Conservation (phyloP, 2,329 filamentous ascomycete genomes). For the Lojkania enalia region DNA sequence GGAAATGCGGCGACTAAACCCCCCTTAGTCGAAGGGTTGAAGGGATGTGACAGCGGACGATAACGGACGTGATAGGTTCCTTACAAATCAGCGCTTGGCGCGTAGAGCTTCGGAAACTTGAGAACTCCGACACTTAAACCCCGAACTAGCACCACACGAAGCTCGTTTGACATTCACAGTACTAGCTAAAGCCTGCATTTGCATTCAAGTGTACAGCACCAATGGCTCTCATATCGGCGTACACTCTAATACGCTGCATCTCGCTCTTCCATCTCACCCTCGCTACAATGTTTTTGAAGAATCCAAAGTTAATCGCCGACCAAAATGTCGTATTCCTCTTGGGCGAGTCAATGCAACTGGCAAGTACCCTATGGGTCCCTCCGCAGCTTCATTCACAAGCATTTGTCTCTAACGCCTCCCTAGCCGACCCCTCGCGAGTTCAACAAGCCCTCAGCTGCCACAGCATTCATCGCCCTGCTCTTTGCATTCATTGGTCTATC, state of each 20-base stretch:
- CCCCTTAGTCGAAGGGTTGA: too few species aligned
- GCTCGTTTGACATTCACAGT: background rate
- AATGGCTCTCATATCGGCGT: constrained; percentile 82
- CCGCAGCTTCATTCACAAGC: background rate
- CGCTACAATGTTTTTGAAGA: constrained; percentile 80
- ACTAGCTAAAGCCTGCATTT: too few species aligned
- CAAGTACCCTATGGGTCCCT: constrained; percentile 46
- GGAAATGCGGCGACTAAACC: too few species aligned
- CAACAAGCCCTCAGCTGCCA: constrained; percentile 68
- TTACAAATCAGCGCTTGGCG: constrained; percentile 7
- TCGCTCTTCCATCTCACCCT: constrained; percentile 84
- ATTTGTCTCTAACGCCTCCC: background rate
- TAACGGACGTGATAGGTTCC: background rate
- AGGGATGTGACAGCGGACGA: too few species aligned
- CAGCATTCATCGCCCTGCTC: constrained; percentile 69
- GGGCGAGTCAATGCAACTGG: constrained; percentile 81
- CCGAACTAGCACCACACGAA: background rate
- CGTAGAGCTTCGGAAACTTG: constrained; percentile 1
- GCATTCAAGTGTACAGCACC: too few species aligned
- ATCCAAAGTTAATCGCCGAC: constrained; percentile 71
- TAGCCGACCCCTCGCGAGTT: constrained; percentile 70
- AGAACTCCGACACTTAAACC: background rate
- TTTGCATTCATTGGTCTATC: constrained; percentile 61
- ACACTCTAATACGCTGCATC: constrained; percentile 77
- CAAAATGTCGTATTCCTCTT: constrained; percentile 80